Base-by-base conservation (phyloP, 1,284 basidiomycete genomes). In the Albatrellus sp. region DNA sequence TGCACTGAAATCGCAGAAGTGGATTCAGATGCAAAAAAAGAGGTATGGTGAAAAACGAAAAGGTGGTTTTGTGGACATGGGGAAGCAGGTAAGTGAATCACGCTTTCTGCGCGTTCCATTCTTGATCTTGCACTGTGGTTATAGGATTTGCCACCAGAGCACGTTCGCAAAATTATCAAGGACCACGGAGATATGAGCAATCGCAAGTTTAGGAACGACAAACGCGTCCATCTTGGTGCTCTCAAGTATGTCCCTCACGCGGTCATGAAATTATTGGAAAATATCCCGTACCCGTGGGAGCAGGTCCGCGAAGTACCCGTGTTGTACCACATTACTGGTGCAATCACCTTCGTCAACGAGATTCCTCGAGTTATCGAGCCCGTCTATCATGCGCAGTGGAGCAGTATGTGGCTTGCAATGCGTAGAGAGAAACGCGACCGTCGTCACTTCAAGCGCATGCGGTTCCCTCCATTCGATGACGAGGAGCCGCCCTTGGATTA, bases 331-430 rank as follows among this genome's bases (percentile, higher is more conserved):
- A 93, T 99, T 57, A 98, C 96, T n/a, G 96, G 96, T 54, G 96
- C 96, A 41, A 98, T 99, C 64, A 98, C 96, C 1, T 98, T 99
- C 58, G 93, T 99, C 56, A 98, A 98, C 67, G 92, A 98, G 63
- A 86, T 97, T 35, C 96, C 96, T 41, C 84, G 90, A 40, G 82
- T 98, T 51, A 89, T 98, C 49, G 93, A 98, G 60, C 96, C 96
- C 5, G 79, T 99, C 16, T 98, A 97, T 64, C 96, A 99, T 61
- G 93, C 96, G 0, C 96, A 98, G 59, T 98, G 96, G 96, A 93
- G 91, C 56, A 89, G 90, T 3, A 98, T 98, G 96, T 99, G 96
- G 96, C 73, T 99, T 33, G 94, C 96, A 16, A 98, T 98, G 96
- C 77, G 96, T 53, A 73, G 96, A 54, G 96, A 99, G 69, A 99